Conservation (phyloP, 108 stramenopile species). For the Cyclostephanos invisitatus region DNA sequence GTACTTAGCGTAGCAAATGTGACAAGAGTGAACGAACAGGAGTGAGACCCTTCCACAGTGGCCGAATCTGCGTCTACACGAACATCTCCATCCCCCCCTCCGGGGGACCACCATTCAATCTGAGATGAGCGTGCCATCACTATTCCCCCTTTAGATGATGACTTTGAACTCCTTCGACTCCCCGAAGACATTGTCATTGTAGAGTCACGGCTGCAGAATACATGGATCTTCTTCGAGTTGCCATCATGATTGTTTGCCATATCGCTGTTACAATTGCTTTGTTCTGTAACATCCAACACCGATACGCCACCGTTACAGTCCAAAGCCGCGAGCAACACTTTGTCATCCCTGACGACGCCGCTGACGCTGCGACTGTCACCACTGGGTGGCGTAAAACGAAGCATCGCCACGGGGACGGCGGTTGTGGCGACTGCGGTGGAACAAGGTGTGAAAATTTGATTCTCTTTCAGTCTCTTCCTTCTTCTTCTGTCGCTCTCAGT, state of each 20-base stretch:
- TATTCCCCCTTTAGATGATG: not conserved
- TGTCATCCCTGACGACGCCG: not conserved
- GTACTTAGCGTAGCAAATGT: slow-evolving; percentile 14
- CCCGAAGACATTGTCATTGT: slow-evolving; percentile 25
- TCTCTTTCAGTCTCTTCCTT: not conserved
- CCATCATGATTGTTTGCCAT: not conserved
- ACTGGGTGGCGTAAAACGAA: slow-evolving; percentile 40
- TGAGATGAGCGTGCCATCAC: slow-evolving; percentile 20
- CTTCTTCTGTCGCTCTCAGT: not conserved
- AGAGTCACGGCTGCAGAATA: slow-evolving; percentile 12
- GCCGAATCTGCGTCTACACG: slow-evolving; percentile 11
- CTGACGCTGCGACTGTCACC: not conserved
- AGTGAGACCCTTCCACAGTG: not conserved
- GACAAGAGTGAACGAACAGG: slow-evolving; percentile 29
- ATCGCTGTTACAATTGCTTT: not conserved
- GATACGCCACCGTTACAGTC: slow-evolving; percentile 79
- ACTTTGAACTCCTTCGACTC: not conserved
- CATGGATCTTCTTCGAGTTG: not conserved
- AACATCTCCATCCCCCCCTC: not conserved
- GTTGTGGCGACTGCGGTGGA: slow-evolving; percentile 13
- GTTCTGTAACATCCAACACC: slow-evolving; percentile 47
- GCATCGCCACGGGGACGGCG: slow-evolving; percentile 22
- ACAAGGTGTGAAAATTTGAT: not conserved
- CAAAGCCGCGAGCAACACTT: slow-evolving; percentile 55
- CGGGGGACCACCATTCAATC: slow-evolving; percentile 46